phyloP scores from a whole-genome alignment of 371 early-diverging fungal genomes.

The Mortierella sp. region DNA sequence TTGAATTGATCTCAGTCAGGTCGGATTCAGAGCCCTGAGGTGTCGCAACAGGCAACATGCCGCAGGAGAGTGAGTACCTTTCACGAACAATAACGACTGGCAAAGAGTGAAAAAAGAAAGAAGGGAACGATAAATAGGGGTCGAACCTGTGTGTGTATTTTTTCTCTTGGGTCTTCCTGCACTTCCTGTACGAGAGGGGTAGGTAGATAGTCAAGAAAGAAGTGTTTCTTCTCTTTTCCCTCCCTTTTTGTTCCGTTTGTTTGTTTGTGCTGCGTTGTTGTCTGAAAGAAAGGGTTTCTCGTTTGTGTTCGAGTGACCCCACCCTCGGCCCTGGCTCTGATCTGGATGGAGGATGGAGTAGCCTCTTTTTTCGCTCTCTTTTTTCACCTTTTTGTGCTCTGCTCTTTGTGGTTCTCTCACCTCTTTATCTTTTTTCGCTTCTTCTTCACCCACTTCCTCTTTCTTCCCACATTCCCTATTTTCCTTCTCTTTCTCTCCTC shows the following conservation, averaged over 20 bases:
- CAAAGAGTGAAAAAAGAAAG: too few species aligned
- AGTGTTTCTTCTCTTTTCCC: not conserved
- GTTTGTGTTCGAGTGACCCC: not conserved
- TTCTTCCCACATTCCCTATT: not conserved
- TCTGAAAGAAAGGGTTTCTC: not conserved
- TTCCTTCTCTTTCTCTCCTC: not conserved
- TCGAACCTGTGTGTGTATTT: too few species aligned
- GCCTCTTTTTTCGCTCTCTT: not conserved
- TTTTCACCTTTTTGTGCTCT: not conserved
- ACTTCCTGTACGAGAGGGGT: not conserved
- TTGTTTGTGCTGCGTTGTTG: not conserved
- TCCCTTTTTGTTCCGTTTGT: not conserved
- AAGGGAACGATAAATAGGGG: conserved; percentile 1
- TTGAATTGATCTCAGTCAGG: not conserved
- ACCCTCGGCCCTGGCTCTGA: not conserved
- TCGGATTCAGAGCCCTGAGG: not conserved
- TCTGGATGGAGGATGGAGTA: not conserved
- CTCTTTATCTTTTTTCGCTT: not conserved
- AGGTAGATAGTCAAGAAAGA: not conserved
- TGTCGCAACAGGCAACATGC: not conserved
- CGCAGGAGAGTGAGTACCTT: too few species aligned
- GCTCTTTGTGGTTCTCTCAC: not conserved
- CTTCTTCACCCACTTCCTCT: not conserved
- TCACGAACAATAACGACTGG: not conserved
- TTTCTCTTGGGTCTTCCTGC: not conserved